A percentile compares a stretch with the other conserved stretches of the same genome.
These are phyloP conservation scores for Daldinia bambusicola DNA, from an alignment of 495 filamentous ascomycete genomes.

Conservation along the genomic window DNA sequence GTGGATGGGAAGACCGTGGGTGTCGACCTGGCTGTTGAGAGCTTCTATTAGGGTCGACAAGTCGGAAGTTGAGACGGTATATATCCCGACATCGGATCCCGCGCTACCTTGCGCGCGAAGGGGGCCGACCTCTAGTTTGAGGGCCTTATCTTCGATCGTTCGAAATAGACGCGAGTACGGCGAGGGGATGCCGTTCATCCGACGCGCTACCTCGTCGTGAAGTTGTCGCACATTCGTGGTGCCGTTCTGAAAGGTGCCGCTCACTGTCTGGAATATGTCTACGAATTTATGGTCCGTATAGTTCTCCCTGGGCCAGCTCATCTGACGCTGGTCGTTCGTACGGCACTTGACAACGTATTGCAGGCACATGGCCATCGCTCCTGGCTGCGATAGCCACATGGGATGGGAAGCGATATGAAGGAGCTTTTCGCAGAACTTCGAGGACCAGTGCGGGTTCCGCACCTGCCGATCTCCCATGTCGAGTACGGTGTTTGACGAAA, in stretches of 20 bases:
- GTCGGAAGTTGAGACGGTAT: not conserved
- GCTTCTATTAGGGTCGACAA: not conserved
- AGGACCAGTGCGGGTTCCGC: no score
- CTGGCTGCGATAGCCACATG: conserved; percentile 7
- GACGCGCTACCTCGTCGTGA: no score
- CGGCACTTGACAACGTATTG: conserved; percentile 27
- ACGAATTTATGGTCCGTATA: conserved; percentile 16
- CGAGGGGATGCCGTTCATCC: no score
- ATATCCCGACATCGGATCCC: no score
- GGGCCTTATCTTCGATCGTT: no score
- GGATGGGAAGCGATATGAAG: conserved; percentile 1
- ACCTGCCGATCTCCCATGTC: no score
- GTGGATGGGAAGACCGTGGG: not conserved
- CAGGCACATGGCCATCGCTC: conserved; percentile 10
- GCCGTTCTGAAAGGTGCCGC: no score
- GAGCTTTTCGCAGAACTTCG: conserved; percentile 1
- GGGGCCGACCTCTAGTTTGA: no score
- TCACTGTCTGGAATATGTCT: not conserved
- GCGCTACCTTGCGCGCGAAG: no score
- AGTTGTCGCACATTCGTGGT: no score
- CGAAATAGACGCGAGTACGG: no score
- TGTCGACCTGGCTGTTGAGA: not conserved
- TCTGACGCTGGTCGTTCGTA: conserved; percentile 18
- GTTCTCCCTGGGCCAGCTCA: conserved; percentile 17
- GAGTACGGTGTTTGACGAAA: not conserved